phyloP scores from a whole-genome alignment of 768 basidiomycete genomes.

The Mycena epipterygia region DNA sequence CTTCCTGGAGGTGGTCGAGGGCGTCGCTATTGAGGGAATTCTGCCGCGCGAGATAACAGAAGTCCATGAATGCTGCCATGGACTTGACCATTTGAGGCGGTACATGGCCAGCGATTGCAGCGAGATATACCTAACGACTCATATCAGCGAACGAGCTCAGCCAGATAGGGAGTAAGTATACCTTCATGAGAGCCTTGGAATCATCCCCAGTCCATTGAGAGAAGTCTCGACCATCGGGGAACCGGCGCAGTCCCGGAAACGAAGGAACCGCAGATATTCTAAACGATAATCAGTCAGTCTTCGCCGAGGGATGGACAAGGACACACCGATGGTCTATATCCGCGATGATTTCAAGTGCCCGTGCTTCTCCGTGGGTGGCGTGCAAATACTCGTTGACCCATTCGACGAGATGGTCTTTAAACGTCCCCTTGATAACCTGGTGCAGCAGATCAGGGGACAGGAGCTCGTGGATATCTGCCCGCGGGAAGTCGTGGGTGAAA shows the following conservation, averaged over 20 bases:
- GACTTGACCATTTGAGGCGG: conserved; percentile 39
- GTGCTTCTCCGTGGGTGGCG: background rate
- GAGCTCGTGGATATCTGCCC: conserved; percentile 27
- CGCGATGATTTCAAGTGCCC: conserved; percentile 33
- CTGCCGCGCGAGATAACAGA: conserved; percentile 39
- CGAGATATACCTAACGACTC: conserved; percentile 39
- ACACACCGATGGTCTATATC: conserved; percentile 43
- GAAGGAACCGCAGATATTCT: conserved; percentile 32
- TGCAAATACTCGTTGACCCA: conserved; percentile 37
- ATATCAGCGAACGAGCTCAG: too few species aligned
- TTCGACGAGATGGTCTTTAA: conserved; percentile 1
- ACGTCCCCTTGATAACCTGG: too few species aligned
- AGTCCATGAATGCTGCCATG: conserved; percentile 40
- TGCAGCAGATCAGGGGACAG: too few species aligned
- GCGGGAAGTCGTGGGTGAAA: conserved; percentile 38
- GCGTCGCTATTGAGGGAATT: conserved; percentile 30
- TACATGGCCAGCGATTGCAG: conserved; percentile 46
- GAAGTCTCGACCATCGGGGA: conserved; percentile 43
- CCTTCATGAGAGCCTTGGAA: conserved; percentile 52
- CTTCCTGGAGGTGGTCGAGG: conserved; percentile 28
- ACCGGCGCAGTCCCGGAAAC: conserved; percentile 34
- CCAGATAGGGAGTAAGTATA: background rate
- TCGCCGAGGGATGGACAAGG: background rate
- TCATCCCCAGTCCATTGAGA: conserved; percentile 50
- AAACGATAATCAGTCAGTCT: background rate